Evolutionary conservation across 306 rosid species (phyloP).

Genomic region (Hippophae rhamnoides): DNA sequence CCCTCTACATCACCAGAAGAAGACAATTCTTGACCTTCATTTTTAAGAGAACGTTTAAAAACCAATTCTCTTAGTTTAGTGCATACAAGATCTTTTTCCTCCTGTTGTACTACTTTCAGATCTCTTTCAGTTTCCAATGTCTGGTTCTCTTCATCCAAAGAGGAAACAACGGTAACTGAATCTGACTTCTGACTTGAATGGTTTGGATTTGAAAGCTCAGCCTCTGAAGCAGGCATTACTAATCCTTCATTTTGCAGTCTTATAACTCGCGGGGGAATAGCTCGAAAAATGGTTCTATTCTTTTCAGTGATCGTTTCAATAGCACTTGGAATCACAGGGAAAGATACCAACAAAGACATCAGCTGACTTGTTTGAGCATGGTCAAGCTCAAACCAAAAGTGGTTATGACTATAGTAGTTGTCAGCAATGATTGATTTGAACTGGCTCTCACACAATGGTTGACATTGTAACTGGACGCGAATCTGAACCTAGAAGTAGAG

Average conservation of each 20-base stretch:
- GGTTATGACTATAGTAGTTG: conserved; percentile 41
- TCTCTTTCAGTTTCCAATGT: conserved; percentile 24
- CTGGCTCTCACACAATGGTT: conserved; percentile 53
- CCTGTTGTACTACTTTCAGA: conserved; percentile 23
- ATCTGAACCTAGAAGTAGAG: conserved; percentile 42
- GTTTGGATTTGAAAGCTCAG: conserved; percentile 5
- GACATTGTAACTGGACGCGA: conserved; percentile 45
- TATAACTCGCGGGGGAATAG: conserved; percentile 23
- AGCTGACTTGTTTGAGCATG: conserved; percentile 52
- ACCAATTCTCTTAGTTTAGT: conserved; percentile 48
- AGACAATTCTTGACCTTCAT: conserved; percentile 22
- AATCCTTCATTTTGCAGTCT: conserved; percentile 21
- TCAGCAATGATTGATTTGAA: conserved; percentile 41
- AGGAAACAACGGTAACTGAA: conserved; percentile 25
- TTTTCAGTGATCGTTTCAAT: conserved; percentile 20
- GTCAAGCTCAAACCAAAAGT: conserved; percentile 86
- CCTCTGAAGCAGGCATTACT: conserved; percentile 14
- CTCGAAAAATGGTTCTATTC: conserved; percentile 16
- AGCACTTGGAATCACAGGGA: conserved; percentile 27
- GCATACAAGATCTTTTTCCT: conserved; percentile 29
- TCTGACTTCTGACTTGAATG: conserved; percentile 18
- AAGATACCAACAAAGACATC: conserved; percentile 35
- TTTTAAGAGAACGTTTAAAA: conserved; percentile 13
- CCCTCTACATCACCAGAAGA: conserved; percentile 12
- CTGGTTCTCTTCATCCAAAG: conserved; percentile 25